Evolutionary conservation across 148 eudicot species (phyloP), one percentile per base, ranked within the genome.

Genomic region (Fagopyrum tataricum): DNA sequence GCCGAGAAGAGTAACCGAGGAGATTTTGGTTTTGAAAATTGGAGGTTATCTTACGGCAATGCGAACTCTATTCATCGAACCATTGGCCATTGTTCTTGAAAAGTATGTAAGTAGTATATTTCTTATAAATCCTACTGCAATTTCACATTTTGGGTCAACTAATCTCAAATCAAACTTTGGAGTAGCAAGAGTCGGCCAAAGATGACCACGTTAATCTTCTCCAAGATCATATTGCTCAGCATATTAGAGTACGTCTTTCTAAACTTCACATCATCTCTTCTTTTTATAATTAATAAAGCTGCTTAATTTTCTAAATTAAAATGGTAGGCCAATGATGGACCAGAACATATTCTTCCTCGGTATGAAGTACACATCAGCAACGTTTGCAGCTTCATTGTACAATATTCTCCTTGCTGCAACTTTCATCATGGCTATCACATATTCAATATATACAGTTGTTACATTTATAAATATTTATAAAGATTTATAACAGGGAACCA

Each of bases 371-470:
- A 93, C 98, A 4, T 82, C 92, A 10, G 92, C 98, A 52, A 90
- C 96, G 4, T 90, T 93, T 79, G 92, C 98, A 44, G 87, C 90
- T 13, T 81, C 98, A 5, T 87, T 90, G 90, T 76, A 74, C 51
- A 93, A 93, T 68, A 78, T 93, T 74, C 89, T 93, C 74, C 98
- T 96, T 1, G 94, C 96, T 21, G 84, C 90, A 59, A 90, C 98
- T 2, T 90, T 93, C 72, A 48, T 93, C 13, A 86, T 93, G 86
- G 96, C 98, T 23, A 86, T 4, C 14, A 37, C 68, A 31, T 31
- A 62, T 62, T 0, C 31, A 40, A 61, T 61, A n/a, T n/a, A n/a
- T n/a, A n/a, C n/a, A n/a, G n/a, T n/a, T n/a, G n/a, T n/a, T n/a
- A n/a, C n/a, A n/a, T n/a, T n/a, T n/a, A n/a, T n/a, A n/a, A n/a